Conservation (phyloP, 352 stramenopile species). For the Plasmopara halstedii region DNA sequence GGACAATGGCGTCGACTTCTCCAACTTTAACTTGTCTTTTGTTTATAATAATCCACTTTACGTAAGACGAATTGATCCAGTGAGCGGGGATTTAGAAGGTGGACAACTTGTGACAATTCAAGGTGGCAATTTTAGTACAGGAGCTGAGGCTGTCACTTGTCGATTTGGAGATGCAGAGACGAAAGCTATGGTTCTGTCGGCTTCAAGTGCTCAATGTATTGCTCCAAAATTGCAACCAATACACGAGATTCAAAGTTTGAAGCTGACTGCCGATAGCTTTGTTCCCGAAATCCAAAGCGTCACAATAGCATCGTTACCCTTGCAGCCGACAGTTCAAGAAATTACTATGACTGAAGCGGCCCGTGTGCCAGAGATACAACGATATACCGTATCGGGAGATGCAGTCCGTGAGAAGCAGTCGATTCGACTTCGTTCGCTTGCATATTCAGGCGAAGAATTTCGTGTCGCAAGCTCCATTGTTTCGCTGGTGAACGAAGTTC, state of each 20-base stretch:
- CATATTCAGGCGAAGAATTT: conserved; percentile 33
- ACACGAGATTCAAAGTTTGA: conserved; percentile 77
- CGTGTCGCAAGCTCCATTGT: conserved; percentile 27
- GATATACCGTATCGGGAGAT: conserved; percentile 34
- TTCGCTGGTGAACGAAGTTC: conserved; percentile 30
- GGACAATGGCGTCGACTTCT: conserved; percentile 49
- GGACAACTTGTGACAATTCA: conserved; percentile 43
- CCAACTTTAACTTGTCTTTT: conserved; percentile 43
- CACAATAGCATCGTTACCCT: conserved; percentile 27
- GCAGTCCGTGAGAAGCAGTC: conserved; percentile 31
- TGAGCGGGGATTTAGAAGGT: conserved; percentile 55
- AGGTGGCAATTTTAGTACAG: conserved; percentile 49
- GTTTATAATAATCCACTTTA: conserved; percentile 40
- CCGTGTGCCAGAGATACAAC: conserved; percentile 40
- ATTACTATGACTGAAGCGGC: conserved; percentile 18
- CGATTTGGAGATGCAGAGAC: conserved; percentile 83
- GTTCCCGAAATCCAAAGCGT: conserved; percentile 50
- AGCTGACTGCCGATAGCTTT: conserved; percentile 33
- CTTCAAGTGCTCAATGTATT: conserved; percentile 49
- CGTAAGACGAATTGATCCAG: conserved; percentile 48
- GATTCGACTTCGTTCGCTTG: conserved; percentile 23
- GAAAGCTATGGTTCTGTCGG: conserved; percentile 53
- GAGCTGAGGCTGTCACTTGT: conserved; percentile 50
- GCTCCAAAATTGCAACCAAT: conserved; percentile 60
- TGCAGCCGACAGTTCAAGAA: conserved; percentile 38